Conservation (phyloP, 371 early-diverging fungal genomes). For the Mucor racemosus region DNA sequence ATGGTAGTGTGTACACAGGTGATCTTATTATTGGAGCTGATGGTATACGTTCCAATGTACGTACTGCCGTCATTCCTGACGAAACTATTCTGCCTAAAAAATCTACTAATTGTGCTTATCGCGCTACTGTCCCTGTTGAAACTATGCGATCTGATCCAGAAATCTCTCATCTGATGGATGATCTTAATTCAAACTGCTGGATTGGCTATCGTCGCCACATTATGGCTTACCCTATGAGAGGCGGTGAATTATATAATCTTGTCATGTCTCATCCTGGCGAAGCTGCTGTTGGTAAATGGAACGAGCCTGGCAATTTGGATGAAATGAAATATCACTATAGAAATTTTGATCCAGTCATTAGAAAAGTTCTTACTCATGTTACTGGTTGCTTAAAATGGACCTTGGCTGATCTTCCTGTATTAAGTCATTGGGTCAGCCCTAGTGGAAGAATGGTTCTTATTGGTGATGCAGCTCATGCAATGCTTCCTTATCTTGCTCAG, state of each 20-base stretch:
- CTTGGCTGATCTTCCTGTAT: slow-evolving; percentile 33
- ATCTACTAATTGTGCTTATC: slow-evolving; percentile 39
- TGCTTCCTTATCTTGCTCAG: slow-evolving; percentile 39
- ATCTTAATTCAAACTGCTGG: slow-evolving; percentile 39
- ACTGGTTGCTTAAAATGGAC: slow-evolving; percentile 34
- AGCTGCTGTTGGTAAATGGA: slow-evolving; percentile 32
- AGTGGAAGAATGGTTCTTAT: slow-evolving; percentile 25
- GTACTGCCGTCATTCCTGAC: slow-evolving; percentile 32
- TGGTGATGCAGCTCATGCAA: slow-evolving; percentile 42
- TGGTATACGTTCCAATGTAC: slow-evolving; percentile 35
- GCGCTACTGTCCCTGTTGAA: slow-evolving; percentile 33
- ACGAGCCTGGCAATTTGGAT: slow-evolving; percentile 30
- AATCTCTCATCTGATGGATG: slow-evolving; percentile 32
- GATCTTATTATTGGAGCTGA: slow-evolving; percentile 39
- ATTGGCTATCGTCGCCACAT: slow-evolving; percentile 35
- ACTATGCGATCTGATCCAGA: slow-evolving; percentile 32
- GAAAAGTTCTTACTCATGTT: slow-evolving; percentile 26
- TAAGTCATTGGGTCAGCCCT: slow-evolving; percentile 34
- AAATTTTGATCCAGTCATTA: slow-evolving; percentile 34
- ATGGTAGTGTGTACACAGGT: slow-evolving; percentile 19
- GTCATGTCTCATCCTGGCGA: slow-evolving; percentile 36
- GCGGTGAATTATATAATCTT: slow-evolving; percentile 34
- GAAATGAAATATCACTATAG: slow-evolving; percentile 33
- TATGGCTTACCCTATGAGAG: slow-evolving; percentile 37
- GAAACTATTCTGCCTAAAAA: slow-evolving; percentile 21